Evolutionary conservation across 2,329 filamentous ascomycete genomes (phyloP), one percentile per base, ranked within the genome.

Genomic region (Paecilomyces fulvus): DNA sequence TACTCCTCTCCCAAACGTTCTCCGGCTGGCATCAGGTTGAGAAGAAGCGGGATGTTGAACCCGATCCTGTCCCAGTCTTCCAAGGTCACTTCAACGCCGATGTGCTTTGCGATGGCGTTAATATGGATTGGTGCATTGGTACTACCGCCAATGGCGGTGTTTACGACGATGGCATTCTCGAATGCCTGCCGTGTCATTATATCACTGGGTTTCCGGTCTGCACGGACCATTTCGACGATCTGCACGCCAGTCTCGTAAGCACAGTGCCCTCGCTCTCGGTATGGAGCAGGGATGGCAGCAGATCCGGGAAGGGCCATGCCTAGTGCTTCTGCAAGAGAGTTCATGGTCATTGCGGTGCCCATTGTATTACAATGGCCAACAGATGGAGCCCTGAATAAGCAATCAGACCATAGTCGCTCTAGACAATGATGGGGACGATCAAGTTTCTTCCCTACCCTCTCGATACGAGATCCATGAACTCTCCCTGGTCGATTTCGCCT

Each of bases 101-200:
- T 75, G 54, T 83, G 80, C 58, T 77, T 79, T 2, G 80, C 80
- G 21, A 83, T 75, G 9, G 80, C 80, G 43, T 77, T 79, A 51
- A 83, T 67, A 63, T 83, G 80, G 52, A 83, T 81, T 0, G 80
- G 79, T 0, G 80, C 80, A 59, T 83, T 83, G 3, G 80, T 82
- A 59, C 77, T 80, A 12, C 80, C 80, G 25, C 80, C 80, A 54
- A 83, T 80, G 20, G 80, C 80, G 1, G 78, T 79, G 58, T 81
- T 82, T 48, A 74, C 75, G 5, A 78, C 77, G 28, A 83, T 80
- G 6, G 78, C 79, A 58, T 83, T 83, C 66, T 83, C 80, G 56
- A 83, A 83, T 0, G 80, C 79, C 56, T 77, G 66, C 3, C 79
- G 71, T 0, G 80, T 82, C 75, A 83, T 75, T 62, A 83, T 78